phyloP scores from a whole-genome alignment of 2,329 filamentous ascomycete genomes.

The Pseudogymnoascus sp. region DNA sequence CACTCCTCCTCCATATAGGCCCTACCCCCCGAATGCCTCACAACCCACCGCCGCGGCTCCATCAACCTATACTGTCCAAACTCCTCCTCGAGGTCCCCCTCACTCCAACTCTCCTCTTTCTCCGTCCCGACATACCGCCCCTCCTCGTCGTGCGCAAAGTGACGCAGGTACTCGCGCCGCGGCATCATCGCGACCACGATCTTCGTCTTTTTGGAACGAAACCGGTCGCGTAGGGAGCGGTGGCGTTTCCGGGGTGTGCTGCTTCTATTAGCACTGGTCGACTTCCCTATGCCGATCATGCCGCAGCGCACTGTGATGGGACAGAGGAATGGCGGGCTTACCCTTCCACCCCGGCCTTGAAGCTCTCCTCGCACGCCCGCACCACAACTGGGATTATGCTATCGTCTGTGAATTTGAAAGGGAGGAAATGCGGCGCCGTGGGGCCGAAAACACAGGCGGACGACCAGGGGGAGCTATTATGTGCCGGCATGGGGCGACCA shows the following conservation, averaged over 20 bases:
- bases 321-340: neutral
- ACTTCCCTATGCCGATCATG: neutral
- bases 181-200: conserved; percentile 25
- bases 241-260: neutral
- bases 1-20: conserved; percentile 3
- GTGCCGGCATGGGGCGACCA: conserved; percentile 20
- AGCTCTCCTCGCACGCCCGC: neutral
- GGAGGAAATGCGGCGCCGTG: conserved; percentile 21
- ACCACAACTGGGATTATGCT: conserved; percentile 27
- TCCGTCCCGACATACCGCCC: conserved; percentile 21
- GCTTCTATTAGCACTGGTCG: neutral
- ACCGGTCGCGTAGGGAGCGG: neutral
- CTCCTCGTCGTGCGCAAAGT: conserved; percentile 24
- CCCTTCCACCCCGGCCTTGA: conserved; percentile 1
- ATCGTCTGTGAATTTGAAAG: conserved; percentile 24
- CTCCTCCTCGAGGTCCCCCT: conserved; percentile 20
- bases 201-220: conserved; percentile 15
- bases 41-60: neutral
- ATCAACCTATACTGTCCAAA: conserved; percentile 15
- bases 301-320: neutral
- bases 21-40: neutral
- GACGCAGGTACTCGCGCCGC: conserved; percentile 24
- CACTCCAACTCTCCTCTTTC: conserved; percentile 14
- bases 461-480: conserved; percentile 12
- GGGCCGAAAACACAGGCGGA: conserved; percentile 16